Base-by-base conservation (phyloP, 1,139 yeast genomes). In the Suhomyces panamericanus region DNA sequence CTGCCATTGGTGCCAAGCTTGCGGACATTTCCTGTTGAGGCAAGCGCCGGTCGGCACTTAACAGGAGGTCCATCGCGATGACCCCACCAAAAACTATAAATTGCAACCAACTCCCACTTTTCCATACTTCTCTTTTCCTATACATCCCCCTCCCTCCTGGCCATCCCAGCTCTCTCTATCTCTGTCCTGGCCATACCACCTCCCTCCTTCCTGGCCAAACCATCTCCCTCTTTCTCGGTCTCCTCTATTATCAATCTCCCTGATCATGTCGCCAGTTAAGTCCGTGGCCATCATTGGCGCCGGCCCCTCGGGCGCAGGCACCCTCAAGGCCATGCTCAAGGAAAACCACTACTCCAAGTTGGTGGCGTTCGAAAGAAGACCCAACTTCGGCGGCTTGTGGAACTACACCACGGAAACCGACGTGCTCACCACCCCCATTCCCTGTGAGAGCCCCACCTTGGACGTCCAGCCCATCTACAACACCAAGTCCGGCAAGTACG, bases 261-360 rank as follows among this genome's bases (percentile, higher is more conserved):
- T n/a, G n/a, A 17, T 2, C 31, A 41, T 41, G 44, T 27, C 44
- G 22, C 17, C 12, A 14, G 57, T 66, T 40, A 59, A 62, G 42
- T 58, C 62, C 17, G 64, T 78, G 10, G 81, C 82, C 1, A 73
- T 78, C 10, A 66, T 83, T 32, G 90, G 91, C 3, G 87, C 80
- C 8, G 91, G 91, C 0, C 88, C 90, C 0, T 73, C 81, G 41
- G 90, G 89, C 5, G 70, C 83, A 6, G 84, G 80, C 1, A 62
- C 78, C 8, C 71, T 83, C 10, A 77, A 77, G 50, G 81, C 86
- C 0, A 64, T 83, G 16, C 47, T 73, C 42, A 47, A 42, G 36
- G 57, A 48, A 38, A 44, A 62, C 36, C 47, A 63, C 20, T 54
- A 59, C 5, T 73, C 74, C 22, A 61, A 59, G 37, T 66, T 81